Percentiles rank a stretch among this genome's conserved stretches.
Evolutionary conservation across 345 rosid species (phyloP).

Genomic region (Viola odorata): DNA sequence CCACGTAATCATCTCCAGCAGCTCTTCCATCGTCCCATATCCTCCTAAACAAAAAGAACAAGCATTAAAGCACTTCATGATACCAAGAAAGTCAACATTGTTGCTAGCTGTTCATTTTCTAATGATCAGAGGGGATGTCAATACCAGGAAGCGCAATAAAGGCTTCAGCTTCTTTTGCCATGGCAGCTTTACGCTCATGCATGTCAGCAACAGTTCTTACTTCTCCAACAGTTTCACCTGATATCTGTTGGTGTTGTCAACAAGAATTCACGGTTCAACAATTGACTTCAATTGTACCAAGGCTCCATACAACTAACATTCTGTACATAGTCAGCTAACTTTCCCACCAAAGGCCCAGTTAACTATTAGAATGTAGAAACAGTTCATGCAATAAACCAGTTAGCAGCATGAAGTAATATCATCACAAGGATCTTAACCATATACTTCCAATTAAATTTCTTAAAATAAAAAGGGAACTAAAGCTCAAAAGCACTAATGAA

Average conservation of each 20-base stretch:
- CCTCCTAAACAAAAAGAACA: constrained; percentile 50
- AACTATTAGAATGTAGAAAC: too few relatives aligned
- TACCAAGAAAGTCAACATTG: constrained; percentile 6
- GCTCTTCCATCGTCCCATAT: constrained; percentile 96
- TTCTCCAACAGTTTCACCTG: constrained; percentile 84
- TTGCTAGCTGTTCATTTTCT: constrained; percentile 3
- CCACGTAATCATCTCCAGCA: constrained; percentile 97
- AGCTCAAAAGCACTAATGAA: too few relatives aligned
- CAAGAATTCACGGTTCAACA: constrained; percentile 13
- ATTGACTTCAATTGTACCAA: not conserved
- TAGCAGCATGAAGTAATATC: too few relatives aligned
- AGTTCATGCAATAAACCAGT: too few relatives aligned
- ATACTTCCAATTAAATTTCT: too few relatives aligned
- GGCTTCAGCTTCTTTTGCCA: constrained; percentile 96
- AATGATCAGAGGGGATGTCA: constrained; percentile 3
- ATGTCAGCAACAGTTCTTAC: constrained; percentile 77
- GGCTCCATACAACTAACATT: not conserved
- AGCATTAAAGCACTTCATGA: constrained; percentile 6
- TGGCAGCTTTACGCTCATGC: constrained; percentile 95
- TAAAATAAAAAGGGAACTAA: too few relatives aligned
- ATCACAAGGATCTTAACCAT: too few relatives aligned
- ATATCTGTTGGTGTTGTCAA: constrained; percentile 46
- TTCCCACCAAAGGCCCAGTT: too few relatives aligned
- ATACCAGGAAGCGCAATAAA: constrained; percentile 96
- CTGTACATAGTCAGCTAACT: too few relatives aligned